Evolutionary conservation across 495 filamentous ascomycete genomes (phyloP).

Genomic region (Parathielavia appendiculata): DNA sequence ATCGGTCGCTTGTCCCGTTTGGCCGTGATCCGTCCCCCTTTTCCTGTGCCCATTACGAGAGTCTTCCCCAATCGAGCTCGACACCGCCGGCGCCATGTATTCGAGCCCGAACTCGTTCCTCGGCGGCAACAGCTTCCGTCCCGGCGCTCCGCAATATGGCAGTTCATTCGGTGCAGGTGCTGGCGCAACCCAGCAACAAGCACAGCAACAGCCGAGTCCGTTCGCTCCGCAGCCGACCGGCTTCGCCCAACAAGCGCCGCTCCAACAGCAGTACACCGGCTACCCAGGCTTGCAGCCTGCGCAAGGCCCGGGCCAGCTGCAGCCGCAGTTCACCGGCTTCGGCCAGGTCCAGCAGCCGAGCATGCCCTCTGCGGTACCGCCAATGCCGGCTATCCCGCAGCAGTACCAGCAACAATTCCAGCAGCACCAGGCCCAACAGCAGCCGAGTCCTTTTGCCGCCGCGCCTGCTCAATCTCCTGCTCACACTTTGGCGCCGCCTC

Average conservation of each 20-base stretch:
- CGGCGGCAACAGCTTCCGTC: constrained; percentile 70
- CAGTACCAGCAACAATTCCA: constrained; percentile 45
- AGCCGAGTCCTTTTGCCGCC: constrained; percentile 36
- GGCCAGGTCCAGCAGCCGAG: constrained; percentile 43
- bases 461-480: constrained; percentile 27
- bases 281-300: constrained; percentile 49
- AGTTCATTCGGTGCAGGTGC: constrained; percentile 44
- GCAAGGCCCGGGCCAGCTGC: constrained; percentile 49
- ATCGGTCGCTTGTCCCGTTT: not conserved
- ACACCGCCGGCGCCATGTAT: constrained; percentile 57
- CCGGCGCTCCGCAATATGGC: constrained; percentile 61
- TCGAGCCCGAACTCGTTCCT: constrained; percentile 81
- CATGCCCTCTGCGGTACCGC: constrained; percentile 47
- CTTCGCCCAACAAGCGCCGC: constrained; percentile 50
- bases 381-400: constrained; percentile 53
- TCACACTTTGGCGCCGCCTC: constrained; percentile 35
- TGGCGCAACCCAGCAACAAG: constrained; percentile 51
- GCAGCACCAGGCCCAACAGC: constrained; percentile 39
- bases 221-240: constrained; percentile 57
- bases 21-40: not conserved
- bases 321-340: constrained; percentile 54
- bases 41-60: constrained; percentile 1
- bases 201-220: constrained; percentile 57
- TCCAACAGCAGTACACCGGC: constrained; percentile 60
- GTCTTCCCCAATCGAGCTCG: constrained; percentile 7